Evolutionary conservation across 2,329 filamentous ascomycete species (phyloP).

Genomic region (Colletotrichum sp.): DNA sequence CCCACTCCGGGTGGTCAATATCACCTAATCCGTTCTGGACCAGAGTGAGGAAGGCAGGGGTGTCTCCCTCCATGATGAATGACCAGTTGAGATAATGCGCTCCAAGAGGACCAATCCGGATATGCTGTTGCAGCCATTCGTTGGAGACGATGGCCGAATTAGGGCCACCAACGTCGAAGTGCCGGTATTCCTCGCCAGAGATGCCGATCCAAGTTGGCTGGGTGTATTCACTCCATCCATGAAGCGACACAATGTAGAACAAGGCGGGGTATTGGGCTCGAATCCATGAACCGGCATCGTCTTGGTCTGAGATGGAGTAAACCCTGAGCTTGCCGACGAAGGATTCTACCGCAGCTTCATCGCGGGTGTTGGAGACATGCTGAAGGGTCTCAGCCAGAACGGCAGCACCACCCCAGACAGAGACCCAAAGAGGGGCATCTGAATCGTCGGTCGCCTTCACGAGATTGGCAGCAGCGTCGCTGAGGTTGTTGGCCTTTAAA

Average conservation of each 20-base stretch:
- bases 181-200: constrained; percentile 24
- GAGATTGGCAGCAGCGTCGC: constrained; percentile 46
- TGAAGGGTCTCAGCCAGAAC: constrained; percentile 53
- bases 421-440: constrained; percentile 52
- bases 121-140: constrained; percentile 56
- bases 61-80: constrained; percentile 58
- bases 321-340: constrained; percentile 49
- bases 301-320: constrained; percentile 64
- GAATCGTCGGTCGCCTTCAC: constrained; percentile 26
- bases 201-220: constrained; percentile 62
- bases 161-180: neutral
- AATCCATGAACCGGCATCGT: constrained; percentile 62
- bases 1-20: constrained; percentile 49
- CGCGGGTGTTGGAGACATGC: constrained; percentile 37
- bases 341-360: constrained; percentile 30
- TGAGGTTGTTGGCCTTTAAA: constrained; percentile 30
- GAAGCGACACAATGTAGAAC: constrained; percentile 59
- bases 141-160: constrained; percentile 44
- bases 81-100: constrained; percentile 47
- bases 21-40: constrained; percentile 53
- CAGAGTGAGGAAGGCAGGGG: constrained; percentile 52
- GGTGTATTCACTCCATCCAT: constrained; percentile 60
- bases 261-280: constrained; percentile 55
- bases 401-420: constrained; percentile 59
- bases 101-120: constrained; percentile 53